phyloP scores from a whole-genome alignment of 805 yeast genomes.

The Ogataea neopini region DNA sequence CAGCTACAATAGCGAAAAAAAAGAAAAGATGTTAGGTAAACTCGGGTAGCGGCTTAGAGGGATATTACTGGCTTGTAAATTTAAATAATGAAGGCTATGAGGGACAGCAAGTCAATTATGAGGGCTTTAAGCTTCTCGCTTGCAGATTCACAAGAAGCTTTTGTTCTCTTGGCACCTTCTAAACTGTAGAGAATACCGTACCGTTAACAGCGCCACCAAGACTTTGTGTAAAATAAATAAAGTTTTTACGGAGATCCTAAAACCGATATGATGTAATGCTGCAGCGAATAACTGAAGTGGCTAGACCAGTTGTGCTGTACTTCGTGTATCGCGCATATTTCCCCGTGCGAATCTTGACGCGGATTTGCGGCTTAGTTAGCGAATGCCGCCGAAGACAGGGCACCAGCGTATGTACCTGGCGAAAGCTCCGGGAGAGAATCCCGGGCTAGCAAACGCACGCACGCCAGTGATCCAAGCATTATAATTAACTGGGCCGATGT shows the following conservation, averaged over 20 bases:
- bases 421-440: not conserved
- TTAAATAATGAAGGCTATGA: not conserved
- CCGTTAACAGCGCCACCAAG: not conserved
- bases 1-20: not conserved
- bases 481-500: not conserved
- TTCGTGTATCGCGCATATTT: not conserved
- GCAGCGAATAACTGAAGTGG: slow-evolving; percentile 4
- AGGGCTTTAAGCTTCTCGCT: not conserved
- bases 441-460: not conserved
- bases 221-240: not conserved
- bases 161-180: not conserved
- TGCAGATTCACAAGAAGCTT: not conserved
- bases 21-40: slow-evolving; percentile 1
- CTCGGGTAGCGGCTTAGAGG: slow-evolving; percentile 1
- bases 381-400: not conserved
- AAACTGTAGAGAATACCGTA: not conserved
- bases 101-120: not conserved
- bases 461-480: too few relatives aligned
- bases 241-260: slow-evolving; percentile 2
- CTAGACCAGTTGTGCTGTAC: slow-evolving; percentile 2
- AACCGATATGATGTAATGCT: slow-evolving; percentile 6
- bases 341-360: not conserved
- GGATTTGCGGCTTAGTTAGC: not conserved
- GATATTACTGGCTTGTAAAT: not conserved
- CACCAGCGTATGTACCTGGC: not conserved